phyloP scores from a whole-genome alignment of 805 yeast species.

The Nakazawaea molendinolei region DNA sequence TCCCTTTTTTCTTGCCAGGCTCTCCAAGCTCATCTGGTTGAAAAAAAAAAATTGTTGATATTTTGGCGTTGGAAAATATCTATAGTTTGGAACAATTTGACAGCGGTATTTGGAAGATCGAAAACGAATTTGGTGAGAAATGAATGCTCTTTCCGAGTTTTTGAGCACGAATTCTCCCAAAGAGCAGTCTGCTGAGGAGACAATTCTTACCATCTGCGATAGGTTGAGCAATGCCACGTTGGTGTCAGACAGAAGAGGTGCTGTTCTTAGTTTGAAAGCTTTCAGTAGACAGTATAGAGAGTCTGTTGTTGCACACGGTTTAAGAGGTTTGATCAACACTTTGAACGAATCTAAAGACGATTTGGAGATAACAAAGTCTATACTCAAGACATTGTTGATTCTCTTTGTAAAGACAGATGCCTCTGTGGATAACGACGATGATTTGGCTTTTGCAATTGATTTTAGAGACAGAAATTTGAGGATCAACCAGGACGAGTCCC shows the following conservation, averaged over 20 bases:
- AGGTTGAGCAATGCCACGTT: constrained; percentile 76
- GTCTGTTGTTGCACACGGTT: constrained; percentile 80
- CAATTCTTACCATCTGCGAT: constrained; percentile 85
- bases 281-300: constrained; percentile 87
- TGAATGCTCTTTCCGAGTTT: constrained; percentile 22
- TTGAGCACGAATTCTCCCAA: constrained; percentile 27
- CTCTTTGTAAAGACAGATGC: constrained; percentile 54
- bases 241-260: constrained; percentile 83
- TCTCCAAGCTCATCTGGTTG: background rate
- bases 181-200: constrained; percentile 60
- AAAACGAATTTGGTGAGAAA: constrained; percentile 9
- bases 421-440: constrained; percentile 38
- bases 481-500: constrained; percentile 59
- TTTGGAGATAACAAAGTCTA: constrained; percentile 60
- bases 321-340: constrained; percentile 64
- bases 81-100: no score
- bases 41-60: no score
- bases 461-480: constrained; percentile 50
- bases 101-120: background rate
- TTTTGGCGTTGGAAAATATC: no score
- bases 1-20: background rate
- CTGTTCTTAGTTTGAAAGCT: constrained; percentile 82
- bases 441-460: constrained; percentile 51
- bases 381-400: constrained; percentile 78
- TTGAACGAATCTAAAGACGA: constrained; percentile 63